Evolutionary conservation across 768 basidiomycete genomes (phyloP).

Genomic region (Tephrocybe sp.): DNA sequence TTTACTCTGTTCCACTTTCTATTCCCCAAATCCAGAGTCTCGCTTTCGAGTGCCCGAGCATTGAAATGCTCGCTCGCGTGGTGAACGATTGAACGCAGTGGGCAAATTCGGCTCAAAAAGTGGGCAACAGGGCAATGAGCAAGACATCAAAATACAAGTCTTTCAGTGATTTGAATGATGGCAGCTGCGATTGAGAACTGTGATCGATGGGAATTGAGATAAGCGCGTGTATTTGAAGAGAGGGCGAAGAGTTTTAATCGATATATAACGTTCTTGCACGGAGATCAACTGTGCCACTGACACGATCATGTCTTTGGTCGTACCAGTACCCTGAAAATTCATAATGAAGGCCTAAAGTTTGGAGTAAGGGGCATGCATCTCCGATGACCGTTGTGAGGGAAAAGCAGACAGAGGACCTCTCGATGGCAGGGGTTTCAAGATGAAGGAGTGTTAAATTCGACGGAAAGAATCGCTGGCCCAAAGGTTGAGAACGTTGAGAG

Average conservation of each 20-base stretch:
- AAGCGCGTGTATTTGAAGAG: conserved; percentile 30
- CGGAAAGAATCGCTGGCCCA: too few species aligned
- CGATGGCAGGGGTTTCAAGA: conserved; percentile 44
- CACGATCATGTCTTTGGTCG: too few species aligned
- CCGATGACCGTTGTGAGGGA: conserved; percentile 40
- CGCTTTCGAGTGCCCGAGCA: too few species aligned
- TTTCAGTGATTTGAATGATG: conserved; percentile 30
- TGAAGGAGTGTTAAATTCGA: conserved; percentile 51
- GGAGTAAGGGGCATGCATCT: conserved; percentile 44
- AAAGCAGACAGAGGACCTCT: conserved; percentile 38
- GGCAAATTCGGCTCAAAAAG: conserved; percentile 52
- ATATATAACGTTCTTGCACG: conserved; percentile 19
- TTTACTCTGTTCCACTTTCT: conserved; percentile 36
- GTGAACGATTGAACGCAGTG: conserved; percentile 38
- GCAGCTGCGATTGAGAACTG: conserved; percentile 13
- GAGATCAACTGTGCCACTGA: too few species aligned
- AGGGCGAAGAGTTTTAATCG: conserved; percentile 33
- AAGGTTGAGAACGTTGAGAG: conserved; percentile 42
- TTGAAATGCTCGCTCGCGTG: too few species aligned
- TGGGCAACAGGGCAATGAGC: conserved; percentile 43
- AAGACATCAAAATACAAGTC: conserved; percentile 51
- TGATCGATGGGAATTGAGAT: conserved; percentile 17
- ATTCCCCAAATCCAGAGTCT: conserved; percentile 15
- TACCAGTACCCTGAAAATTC: too few species aligned
- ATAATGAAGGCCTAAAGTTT: too few species aligned